Base-by-base conservation (phyloP, 176 grass and related monocot species). In the Typha latifolia region DNA sequence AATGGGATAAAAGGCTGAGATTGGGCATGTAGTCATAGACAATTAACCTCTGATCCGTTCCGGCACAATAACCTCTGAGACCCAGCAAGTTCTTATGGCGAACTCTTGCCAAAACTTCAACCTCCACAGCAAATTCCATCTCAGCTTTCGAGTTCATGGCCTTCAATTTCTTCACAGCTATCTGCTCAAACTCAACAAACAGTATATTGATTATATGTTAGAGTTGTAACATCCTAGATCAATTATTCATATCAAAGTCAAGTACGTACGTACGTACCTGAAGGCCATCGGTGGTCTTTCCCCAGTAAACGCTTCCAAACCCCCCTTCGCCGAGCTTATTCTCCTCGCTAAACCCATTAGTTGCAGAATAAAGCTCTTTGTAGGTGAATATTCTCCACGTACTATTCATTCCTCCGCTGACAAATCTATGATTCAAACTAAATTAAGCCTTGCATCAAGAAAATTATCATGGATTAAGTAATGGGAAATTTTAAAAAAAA, bases 11-110 rank as follows among this genome's bases (percentile, higher is more conserved):
- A 4, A 90, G 77, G 62, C 83, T 86, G 6, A 90, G 87, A 16
- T 90, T 90, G 2, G 83, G 87, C 87, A 90, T 90, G 83, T 90
- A 90, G 55, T 90, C 87, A 48, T 90, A 90, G 16, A 90, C 87
- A 66, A 90, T 90, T 71, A 90, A 76, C 24, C 87, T 72, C 65
- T 90, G 87, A 0, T 80, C 82, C 6, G 65, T 14, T 9, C 69
- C 69, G 13, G 76, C 80, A 62, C 87, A 85, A 68, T 90, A 85
- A 49, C 87, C 87, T 47, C 82, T 67, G 12, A 90, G 82, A 34
- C 87, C 87, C 0, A 90, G 82, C 0, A 90, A 80, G 76, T 90
- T 86, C 19, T 62, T 49, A 79, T 90, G 87, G 1, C 77, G 87
- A 11, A 90, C 87, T 4, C 87, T 78, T 3, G 87, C 87, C 0